Base-by-base conservation (phyloP, 805 yeast species). In the Cyberlindnera suaveolens region DNA sequence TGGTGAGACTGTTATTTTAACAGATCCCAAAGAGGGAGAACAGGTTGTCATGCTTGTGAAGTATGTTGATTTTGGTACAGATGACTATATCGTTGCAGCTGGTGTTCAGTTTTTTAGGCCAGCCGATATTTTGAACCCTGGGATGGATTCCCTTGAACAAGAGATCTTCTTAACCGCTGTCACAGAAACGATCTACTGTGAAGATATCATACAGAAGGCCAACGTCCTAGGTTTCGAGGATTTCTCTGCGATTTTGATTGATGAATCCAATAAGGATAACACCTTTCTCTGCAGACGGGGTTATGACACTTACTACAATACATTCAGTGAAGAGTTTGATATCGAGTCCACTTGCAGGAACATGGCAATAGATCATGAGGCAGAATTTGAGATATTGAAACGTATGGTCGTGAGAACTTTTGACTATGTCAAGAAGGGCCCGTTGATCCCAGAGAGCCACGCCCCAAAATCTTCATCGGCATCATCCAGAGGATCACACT, bases 111-210 rank as follows among this genome's bases (percentile, higher is more conserved):
- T 79, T 46, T 54, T 71, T n/a, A 56, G 72, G 41, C 54, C 61
- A 37, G 34, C 56, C 5, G 81, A 78, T 32, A 59, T 75, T 7
- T 62, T 65, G 2, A 43, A 45, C 4, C 43, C 51, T 5, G 61
- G 67, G 10, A 49, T 42, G 6, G 56, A 54, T 18, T 39, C 60
- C 1, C 58, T 53, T 7, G 52, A 50, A 1, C 69, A 71, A 51
- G 88, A 82, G 57, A 42, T 82, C 6, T 77, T 76, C 49, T 52
- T 82, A 20, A 75, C 85, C 0, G 70, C 84, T 3, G 71, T 72
- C 30, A 42, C 66, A 16, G 72, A 69, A 4, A 70, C 70, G 31
- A 58, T 82, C 14, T 53, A 60, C 38, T 59, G 79, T 2, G 48
- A 47, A 2, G 68, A 76, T 37, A 66, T 81, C 20, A 48, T 74